phyloP scores from a whole-genome alignment of 225 moss, liverwort and hornwort genomes.

The Physcomitrium patens region DNA sequence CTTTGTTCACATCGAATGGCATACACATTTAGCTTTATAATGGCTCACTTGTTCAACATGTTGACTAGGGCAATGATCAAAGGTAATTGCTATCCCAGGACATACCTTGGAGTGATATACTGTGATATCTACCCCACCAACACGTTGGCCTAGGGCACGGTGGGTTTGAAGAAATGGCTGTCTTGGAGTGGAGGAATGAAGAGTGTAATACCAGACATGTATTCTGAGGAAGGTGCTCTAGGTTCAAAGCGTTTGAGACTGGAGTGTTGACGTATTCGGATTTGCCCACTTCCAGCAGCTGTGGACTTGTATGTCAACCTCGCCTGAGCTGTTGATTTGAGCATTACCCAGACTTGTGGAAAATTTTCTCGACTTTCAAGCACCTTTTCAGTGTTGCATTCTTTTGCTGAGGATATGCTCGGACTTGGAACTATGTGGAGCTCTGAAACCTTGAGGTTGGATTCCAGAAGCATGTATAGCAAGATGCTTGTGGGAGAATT shows the following conservation, averaged over 20 bases:
- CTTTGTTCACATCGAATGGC: constrained; percentile 15
- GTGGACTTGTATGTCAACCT: constrained; percentile 21
- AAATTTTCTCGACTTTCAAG: constrained; percentile 5
- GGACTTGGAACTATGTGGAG: constrained; percentile 14
- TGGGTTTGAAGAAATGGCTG: constrained; percentile 9
- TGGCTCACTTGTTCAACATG: constrained; percentile 1
- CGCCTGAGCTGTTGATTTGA: not conserved
- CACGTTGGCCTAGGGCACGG: constrained; percentile 8
- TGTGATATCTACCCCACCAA: constrained; percentile 7
- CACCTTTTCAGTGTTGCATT: constrained; percentile 2
- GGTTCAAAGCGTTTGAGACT: constrained; percentile 3
- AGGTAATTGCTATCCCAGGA: not conserved
- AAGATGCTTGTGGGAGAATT: constrained; percentile 8
- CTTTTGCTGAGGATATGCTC: constrained; percentile 12
- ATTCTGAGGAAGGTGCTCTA: constrained; percentile 12
- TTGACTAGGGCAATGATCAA: constrained; percentile 11
- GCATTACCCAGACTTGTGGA: constrained; percentile 11
- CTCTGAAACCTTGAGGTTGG: constrained; percentile 21
- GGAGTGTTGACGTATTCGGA: not conserved
- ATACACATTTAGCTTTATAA: constrained; percentile 21
- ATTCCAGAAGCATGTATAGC: constrained; percentile 12
- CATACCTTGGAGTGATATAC: constrained; percentile 8
- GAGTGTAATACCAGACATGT: not conserved
- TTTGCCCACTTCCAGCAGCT: constrained; percentile 11
- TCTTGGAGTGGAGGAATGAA: not conserved